A percentile compares a stretch with the other conserved stretches of the same genome.
Evolutionary conservation across 1,284 basidiomycete species (phyloP).

Genomic region (Ustilago esculenta): DNA sequence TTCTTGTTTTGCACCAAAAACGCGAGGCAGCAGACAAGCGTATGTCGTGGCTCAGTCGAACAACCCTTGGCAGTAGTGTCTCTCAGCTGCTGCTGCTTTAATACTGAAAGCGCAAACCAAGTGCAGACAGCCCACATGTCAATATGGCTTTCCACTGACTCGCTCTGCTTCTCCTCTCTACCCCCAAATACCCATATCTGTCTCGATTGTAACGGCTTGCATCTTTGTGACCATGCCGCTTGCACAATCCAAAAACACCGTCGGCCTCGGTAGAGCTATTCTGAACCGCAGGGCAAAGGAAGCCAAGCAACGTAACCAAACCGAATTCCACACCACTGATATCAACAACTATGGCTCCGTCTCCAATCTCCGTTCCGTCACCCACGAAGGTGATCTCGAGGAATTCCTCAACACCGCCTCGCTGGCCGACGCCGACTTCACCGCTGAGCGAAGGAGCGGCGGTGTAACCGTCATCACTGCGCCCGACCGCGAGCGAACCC

Average conservation of each 20-base stretch:
- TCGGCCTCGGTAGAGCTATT: slow-evolving; percentile 64
- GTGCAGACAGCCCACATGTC: slow-evolving; percentile 3
- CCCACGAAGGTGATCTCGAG: slow-evolving; percentile 94
- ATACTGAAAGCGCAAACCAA: neutral
- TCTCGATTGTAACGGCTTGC: slow-evolving; percentile 6
- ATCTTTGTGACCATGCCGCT: slow-evolving; percentile 44
- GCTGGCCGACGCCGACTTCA: slow-evolving; percentile 93
- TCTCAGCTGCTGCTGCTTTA: neutral
- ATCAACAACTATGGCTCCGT: slow-evolving; percentile 68
- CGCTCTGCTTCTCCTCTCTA: slow-evolving; percentile 6
- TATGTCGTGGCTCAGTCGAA: slow-evolving; percentile 17
- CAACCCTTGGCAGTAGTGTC: neutral
- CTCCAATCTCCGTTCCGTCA: slow-evolving; percentile 82
- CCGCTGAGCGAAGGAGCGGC: slow-evolving; percentile 87
- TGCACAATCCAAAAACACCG: slow-evolving; percentile 63
- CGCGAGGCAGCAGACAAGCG: neutral
- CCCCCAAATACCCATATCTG: slow-evolving; percentile 1
- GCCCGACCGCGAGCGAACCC: slow-evolving; percentile 66
- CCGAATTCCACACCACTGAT: slow-evolving; percentile 65
- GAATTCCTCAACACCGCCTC: slow-evolving; percentile 96
- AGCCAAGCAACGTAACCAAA: slow-evolving; percentile 45
- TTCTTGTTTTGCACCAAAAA: neutral
- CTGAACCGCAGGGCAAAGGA: slow-evolving; percentile 63
- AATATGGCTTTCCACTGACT: neutral
- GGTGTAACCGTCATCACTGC: slow-evolving; percentile 82